phyloP scores from a whole-genome alignment of 441 rosid species.

The Gossypium davidsonii region DNA sequence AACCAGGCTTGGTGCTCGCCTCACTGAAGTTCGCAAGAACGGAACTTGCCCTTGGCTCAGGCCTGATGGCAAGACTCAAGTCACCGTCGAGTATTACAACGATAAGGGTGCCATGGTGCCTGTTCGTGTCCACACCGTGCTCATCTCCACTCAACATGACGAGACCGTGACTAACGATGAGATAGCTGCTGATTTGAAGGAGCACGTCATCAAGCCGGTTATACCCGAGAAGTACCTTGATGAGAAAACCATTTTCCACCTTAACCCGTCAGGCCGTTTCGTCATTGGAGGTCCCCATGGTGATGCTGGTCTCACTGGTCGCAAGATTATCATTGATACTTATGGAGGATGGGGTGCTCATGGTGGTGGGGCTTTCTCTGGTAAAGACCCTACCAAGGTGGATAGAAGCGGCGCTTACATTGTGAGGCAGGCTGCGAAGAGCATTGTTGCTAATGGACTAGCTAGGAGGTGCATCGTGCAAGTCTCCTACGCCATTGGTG shows the following conservation, averaged over 20 bases:
- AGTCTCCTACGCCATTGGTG: constrained; percentile 64
- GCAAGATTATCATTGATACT: constrained; percentile 62
- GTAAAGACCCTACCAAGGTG: constrained; percentile 59
- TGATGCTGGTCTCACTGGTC: constrained; percentile 60
- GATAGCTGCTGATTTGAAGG: constrained; percentile 51
- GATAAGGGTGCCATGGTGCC: constrained; percentile 65
- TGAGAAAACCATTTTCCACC: constrained; percentile 63
- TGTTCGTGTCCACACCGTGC: constrained; percentile 53
- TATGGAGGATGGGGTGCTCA: constrained; percentile 74
- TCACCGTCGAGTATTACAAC: constrained; percentile 55
- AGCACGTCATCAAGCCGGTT: constrained; percentile 55
- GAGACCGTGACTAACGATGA: constrained; percentile 63
- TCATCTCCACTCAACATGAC: constrained; percentile 58
- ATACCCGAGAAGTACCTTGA: constrained; percentile 56
- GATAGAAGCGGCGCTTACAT: constrained; percentile 58
- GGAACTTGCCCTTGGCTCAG: constrained; percentile 57
- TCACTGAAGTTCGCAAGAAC: constrained; percentile 52
- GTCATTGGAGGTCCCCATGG: constrained; percentile 76
- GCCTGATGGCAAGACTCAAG: constrained; percentile 67
- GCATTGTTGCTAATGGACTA: constrained; percentile 55
- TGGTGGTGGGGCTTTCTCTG: constrained; percentile 60
- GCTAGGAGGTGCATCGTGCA: constrained; percentile 59
- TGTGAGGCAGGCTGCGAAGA: constrained; percentile 65
- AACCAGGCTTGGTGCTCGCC: constrained; percentile 44
- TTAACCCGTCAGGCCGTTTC: constrained; percentile 57